Conservation (phyloP, 2,329 filamentous ascomycete genomes). For the Leptosphaerulina australis region DNA sequence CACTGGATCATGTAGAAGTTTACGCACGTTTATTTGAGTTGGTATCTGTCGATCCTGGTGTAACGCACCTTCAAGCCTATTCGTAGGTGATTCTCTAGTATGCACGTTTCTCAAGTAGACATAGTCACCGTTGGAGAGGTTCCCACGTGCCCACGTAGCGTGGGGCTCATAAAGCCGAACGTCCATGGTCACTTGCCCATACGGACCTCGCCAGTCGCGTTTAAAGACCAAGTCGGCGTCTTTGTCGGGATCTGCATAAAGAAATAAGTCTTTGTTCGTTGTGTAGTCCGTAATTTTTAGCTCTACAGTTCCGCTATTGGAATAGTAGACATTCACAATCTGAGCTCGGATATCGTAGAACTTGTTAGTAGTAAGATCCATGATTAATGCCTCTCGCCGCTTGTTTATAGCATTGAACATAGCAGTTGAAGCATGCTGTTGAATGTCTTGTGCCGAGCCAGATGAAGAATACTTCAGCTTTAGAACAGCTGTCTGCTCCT, state of each 20-base stretch:
- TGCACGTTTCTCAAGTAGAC: conserved; percentile 74
- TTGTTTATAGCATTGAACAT: conserved; percentile 8
- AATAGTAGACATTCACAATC: conserved; percentile 64
- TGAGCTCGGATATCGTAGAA: conserved; percentile 76
- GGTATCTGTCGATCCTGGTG: conserved; percentile 63
- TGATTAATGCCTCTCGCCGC: conserved; percentile 60
- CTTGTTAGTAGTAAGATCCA: conserved; percentile 61
- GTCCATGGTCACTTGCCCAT: conserved; percentile 72
- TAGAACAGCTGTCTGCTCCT: conserved; percentile 37
- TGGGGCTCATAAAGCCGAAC: conserved; percentile 75
- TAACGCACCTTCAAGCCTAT: conserved; percentile 73
- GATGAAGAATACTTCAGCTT: conserved; percentile 31
- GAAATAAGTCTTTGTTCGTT: conserved; percentile 65
- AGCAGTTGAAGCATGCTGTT: conserved; percentile 20
- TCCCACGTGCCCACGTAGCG: conserved; percentile 60
- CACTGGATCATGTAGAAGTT: conserved; percentile 10
- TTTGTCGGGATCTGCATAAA: conserved; percentile 54
- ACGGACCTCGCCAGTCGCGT: conserved; percentile 73
- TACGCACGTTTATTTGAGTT: conserved; percentile 63
- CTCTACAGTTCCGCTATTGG: conserved; percentile 45
- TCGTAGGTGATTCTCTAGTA: conserved; percentile 60
- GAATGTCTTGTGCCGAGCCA: conserved; percentile 18
- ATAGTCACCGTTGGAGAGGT: conserved; percentile 66
- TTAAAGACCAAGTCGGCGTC: conserved; percentile 32
- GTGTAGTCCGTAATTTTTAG: conserved; percentile 38